Conservation (phyloP, 2,329 filamentous ascomycete genomes). For the Macrophomina tecta region DNA sequence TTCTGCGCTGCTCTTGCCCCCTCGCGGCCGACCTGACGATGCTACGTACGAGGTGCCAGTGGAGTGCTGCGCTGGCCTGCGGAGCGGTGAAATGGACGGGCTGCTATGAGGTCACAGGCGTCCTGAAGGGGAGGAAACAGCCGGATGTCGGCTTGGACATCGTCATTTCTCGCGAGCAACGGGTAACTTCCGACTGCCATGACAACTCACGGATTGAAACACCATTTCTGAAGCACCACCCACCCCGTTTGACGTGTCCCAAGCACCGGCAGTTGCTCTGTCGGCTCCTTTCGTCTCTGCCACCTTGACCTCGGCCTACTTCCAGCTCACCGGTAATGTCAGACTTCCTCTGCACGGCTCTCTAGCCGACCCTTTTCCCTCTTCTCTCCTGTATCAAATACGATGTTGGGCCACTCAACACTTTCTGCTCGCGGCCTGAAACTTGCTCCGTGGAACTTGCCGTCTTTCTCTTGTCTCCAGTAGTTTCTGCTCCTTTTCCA, state of each 20-base stretch:
- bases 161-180: conserved; percentile 15
- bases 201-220: conserved; percentile 2
- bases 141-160: conserved; percentile 7
- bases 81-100: conserved; percentile 14
- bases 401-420: not conserved
- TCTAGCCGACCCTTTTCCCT: conserved; percentile 1
- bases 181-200: conserved; percentile 16
- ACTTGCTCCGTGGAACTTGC: not conserved
- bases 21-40: conserved; percentile 12
- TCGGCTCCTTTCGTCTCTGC: not conserved
- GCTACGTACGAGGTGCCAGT: conserved; percentile 4
- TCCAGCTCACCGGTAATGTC: conserved; percentile 1
- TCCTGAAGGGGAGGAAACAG: conserved; percentile 14
- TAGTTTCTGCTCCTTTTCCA: not conserved
- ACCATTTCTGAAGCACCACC: not conserved
- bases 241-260: conserved; percentile 9
- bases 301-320: not conserved
- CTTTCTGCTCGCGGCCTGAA: not conserved
- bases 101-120: conserved; percentile 15
- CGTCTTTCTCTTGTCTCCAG: not conserved
- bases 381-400: not conserved
- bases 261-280: not conserved
- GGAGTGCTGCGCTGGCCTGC: conserved; percentile 24
- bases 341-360: conserved; percentile 11
- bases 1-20: conserved; percentile 18